Base-by-base conservation (phyloP, 176 grass and related monocot genomes). In the Microstegium vimineum region DNA sequence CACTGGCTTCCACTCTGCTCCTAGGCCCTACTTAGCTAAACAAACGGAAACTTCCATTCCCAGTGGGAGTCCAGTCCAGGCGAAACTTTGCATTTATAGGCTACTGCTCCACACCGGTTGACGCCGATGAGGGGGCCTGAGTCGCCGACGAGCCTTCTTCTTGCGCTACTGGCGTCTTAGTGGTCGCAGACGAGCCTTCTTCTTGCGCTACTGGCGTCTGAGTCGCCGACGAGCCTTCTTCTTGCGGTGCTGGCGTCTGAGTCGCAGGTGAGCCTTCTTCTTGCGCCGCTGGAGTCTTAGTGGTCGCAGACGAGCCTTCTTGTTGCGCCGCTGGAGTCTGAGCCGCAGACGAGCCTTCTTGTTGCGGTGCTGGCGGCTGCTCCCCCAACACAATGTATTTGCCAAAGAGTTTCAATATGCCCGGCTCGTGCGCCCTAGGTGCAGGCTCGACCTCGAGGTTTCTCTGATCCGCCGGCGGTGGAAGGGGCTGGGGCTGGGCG, bases 351-450 rank as follows among this genome's bases (percentile, higher is more conserved):
- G n/a, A n/a, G n/a, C n/a, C n/a, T n/a, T n/a, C n/a, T n/a, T n/a
- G n/a, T n/a, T n/a, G n/a, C n/a, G n/a, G n/a, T n/a, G n/a, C n/a
- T n/a, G n/a, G n/a, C n/a, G n/a, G n/a, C n/a, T n/a, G 38, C 75
- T 5, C 10, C 20, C 3, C 20, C 62, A n/a, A 27, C 2, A 12
- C 77, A 11, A 89, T 69, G 56, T n/a, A n/a, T 42, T 63, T 10
- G 56, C 87, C 87, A 16, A 89, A 89, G n/a, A 89, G 79, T 36
- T 56, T 25, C 10, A 89, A 0, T 22, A 10, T 4, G 25, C 65
- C 13, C 32, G 23, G 13, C 40, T 6, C 42, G 1, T 8, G 18
- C 61, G 78, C 20, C 14, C 28, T 16, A 14, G 43, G 62, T 5
- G 25, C 73, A 40, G 68, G 23, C 67, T 71, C n/a, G n/a, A n/a